A percentile compares a stretch with the other conserved stretches of the same genome.
These are phyloP conservation scores for Xylaria sp. DNA, from an alignment of 2,329 filamentous ascomycete genomes.

Conservation along the genomic window DNA sequence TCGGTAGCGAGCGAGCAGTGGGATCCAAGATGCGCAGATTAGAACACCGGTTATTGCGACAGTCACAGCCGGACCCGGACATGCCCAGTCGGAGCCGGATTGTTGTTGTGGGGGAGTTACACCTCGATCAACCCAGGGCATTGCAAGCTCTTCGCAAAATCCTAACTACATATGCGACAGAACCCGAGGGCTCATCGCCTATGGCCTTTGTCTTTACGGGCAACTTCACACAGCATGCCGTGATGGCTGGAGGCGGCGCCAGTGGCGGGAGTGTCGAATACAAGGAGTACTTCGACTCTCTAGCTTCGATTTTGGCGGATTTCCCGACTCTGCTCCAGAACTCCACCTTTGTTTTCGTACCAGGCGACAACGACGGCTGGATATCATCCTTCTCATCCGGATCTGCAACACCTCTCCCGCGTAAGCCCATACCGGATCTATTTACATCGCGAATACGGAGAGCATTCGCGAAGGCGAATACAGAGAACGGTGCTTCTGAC, in stretches of 20 bases:
- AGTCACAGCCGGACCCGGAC: constrained; percentile 28
- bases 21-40: constrained; percentile 78
- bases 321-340: constrained; percentile 74
- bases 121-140: constrained; percentile 77
- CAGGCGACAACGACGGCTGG: constrained; percentile 98
- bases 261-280: constrained; percentile 86
- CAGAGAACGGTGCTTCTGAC: constrained; percentile 51
- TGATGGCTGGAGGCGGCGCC: constrained; percentile 62
- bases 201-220: constrained; percentile 78
- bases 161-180: constrained; percentile 64
- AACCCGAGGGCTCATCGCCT: constrained; percentile 60
- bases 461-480: constrained; percentile 72
- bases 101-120: constrained; percentile 78
- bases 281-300: constrained; percentile 89
- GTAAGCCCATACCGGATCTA: constrained; percentile 71
- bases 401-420: constrained; percentile 63
- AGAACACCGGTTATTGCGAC: constrained; percentile 60
- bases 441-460: constrained; percentile 85
- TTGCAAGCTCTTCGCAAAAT: constrained; percentile 77
- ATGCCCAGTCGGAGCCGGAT: constrained; percentile 47
- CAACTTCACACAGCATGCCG: constrained; percentile 67
- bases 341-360: constrained; percentile 86
- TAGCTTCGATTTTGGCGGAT: constrained; percentile 76
- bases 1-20: constrained; percentile 80
- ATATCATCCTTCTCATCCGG: constrained; percentile 76